A percentile compares a stretch with the other conserved stretches of the same genome.
Conservation (phyloP, 441 rosid species). For the Iberis amara region DNA sequence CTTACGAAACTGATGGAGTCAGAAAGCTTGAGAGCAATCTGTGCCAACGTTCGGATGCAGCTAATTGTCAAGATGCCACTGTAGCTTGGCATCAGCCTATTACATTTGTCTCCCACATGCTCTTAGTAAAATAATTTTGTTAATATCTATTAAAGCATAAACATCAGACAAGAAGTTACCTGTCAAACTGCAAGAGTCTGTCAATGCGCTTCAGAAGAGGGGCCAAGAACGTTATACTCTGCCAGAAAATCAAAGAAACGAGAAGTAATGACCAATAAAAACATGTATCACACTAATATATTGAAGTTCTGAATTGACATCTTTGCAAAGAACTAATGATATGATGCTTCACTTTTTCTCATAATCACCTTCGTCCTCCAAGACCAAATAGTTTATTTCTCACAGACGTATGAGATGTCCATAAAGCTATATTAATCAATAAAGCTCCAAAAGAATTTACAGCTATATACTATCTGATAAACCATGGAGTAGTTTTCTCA, state of each 20-base stretch:
- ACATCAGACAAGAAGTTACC: conserved; percentile 41
- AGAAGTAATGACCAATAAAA: conserved; percentile 15
- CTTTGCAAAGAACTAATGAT: conserved; percentile 13
- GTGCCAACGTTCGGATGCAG: conserved; percentile 87
- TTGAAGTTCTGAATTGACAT: conserved; percentile 12
- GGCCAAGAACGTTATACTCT: conserved; percentile 70
- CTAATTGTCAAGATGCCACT: conserved; percentile 87
- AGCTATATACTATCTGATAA: conserved; percentile 10
- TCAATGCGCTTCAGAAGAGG: conserved; percentile 97
- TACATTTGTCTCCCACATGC: conserved; percentile 25
- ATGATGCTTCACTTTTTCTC: background rate
- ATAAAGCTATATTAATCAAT: background rate
- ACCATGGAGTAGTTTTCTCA: conserved; percentile 17
- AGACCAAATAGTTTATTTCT: background rate
- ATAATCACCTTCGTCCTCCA: no score
- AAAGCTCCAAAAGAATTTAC: background rate
- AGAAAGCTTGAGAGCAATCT: conserved; percentile 78
- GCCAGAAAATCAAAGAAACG: conserved; percentile 38
- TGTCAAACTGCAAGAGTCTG: conserved; percentile 90
- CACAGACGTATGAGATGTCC: conserved; percentile 14
- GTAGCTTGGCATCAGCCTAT: conserved; percentile 94
- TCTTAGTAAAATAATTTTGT: conserved; percentile 20
- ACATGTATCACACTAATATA: background rate
- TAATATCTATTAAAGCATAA: conserved; percentile 16
- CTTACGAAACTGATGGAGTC: conserved; percentile 77